Base-by-base conservation (phyloP, 371 early-diverging fungal species). In the Apophysomyces sp. region DNA sequence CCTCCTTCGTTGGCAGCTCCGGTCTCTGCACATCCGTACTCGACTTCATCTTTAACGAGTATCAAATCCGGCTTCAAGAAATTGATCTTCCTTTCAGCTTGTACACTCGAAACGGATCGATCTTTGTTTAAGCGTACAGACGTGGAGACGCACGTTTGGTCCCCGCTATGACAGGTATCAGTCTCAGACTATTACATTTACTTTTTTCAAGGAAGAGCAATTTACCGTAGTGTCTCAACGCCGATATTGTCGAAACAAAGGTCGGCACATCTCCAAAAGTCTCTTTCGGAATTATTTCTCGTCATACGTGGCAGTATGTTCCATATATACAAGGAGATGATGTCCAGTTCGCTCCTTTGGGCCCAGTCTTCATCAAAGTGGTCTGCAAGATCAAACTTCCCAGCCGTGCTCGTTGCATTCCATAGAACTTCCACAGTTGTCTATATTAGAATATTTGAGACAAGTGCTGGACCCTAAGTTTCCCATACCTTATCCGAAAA, bases 221-320 rank as follows among this genome's bases (percentile, higher is more conserved):
- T 44, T 18, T 44, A 44, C 44, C 44, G 27, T 44, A 44, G 44
- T 9, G 44, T 26, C 21, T 44, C 44, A 18, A 44, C 2, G 24
- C 44, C 27, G 44, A 26, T n/a, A 26, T 44, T 37, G 53, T 64
- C 64, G 49, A 58, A 64, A 34, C 58, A 53, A n/a, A 58, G 58
- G 31, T 64, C 64, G 21, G 54, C 12, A 28, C 58, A 58, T 16
- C 24, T 21, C 64, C 58, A 64, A n/a, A 58, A 30, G 32, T 64
- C 58, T 18, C 21, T 44, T 6, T 44, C 44, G 21, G 21, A 44
- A 9, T 21, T 21, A 44, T 21, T 44, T 44, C 27, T 44, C 24
- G 44, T 11, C n/a, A 44, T 4, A 21, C 44, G 27, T 11, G n/a
- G 21, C 2, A 26, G 24, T 21, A 44, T 11, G 21, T 44, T 44